These are phyloP conservation scores for Glycyrrhiza uralensis DNA, from an alignment of 306 rosid genomes.

Conservation along the genomic window DNA sequence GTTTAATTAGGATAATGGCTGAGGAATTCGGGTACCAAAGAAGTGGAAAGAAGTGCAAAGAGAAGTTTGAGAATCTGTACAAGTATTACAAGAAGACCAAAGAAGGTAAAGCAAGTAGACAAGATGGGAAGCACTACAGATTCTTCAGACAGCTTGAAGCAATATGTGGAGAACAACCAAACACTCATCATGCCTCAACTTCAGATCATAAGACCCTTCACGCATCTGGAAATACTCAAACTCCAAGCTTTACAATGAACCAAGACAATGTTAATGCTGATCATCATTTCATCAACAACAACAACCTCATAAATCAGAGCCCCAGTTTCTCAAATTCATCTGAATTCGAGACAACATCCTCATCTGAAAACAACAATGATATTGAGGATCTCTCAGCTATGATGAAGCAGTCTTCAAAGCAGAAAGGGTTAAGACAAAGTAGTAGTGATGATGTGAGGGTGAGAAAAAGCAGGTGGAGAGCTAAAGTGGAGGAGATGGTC, in stretches of 20 bases:
- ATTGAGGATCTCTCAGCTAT: constrained; percentile 49
- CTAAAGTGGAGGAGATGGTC: constrained; percentile 54
- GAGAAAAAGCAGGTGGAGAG: constrained; percentile 49
- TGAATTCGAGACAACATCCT: constrained; percentile 61
- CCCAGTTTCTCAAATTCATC: constrained; percentile 59
- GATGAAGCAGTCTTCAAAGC: constrained; percentile 38
- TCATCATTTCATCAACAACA: background rate
- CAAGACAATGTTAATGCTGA: constrained; percentile 16
- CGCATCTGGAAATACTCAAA: constrained; percentile 12
- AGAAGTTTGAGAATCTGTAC: constrained; percentile 83
- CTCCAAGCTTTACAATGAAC: constrained; percentile 15
- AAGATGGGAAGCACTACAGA: constrained; percentile 79
- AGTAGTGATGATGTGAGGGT: constrained; percentile 13
- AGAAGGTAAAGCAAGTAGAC: constrained; percentile 77
- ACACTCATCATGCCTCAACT: constrained; percentile 26
- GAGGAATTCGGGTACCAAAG: constrained; percentile 80
- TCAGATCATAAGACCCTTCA: constrained; percentile 20
- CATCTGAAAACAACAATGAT: constrained; percentile 59
- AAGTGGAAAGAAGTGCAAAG: constrained; percentile 84
- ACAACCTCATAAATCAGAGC: constrained; percentile 32
- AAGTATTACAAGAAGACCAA: constrained; percentile 89
- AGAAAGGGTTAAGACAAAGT: constrained; percentile 24
- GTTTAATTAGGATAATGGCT: constrained; percentile 54
- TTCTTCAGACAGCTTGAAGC: constrained; percentile 87
- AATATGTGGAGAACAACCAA: constrained; percentile 51